Evolutionary conservation across 176 grass and related monocot genomes (phyloP), one percentile per base, ranked within the genome.

Genomic region (Zoysia japonica): DNA sequence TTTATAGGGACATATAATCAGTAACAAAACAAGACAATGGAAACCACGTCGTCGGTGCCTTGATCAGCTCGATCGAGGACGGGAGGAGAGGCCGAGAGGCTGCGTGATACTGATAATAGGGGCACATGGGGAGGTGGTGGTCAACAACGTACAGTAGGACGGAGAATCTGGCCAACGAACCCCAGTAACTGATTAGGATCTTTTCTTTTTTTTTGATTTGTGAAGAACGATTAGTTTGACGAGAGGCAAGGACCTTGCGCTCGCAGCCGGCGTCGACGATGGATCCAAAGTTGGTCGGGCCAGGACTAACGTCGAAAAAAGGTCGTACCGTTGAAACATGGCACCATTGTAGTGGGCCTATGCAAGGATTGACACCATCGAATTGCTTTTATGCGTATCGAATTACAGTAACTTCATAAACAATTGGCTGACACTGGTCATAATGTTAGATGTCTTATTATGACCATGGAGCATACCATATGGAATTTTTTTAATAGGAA

Each of bases 11-110:
- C 7, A 37, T 57, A 28, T 28, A 28, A 39, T 11, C 8, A 37
- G 17, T 15, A 38, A 64, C 64, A 40, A 3, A 68, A 20, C 20
- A 3, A 1, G 12, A 41, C 65, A 66, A 61, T 9, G 14, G 50
- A 20, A 28, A 45, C 70, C 80, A 16, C 37, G 12, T 42, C 65
- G 73, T 84, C 54, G 73, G 72, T 17, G 82, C 44, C 53, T 64
- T 20, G 64, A 16, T 54, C 38, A 5, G 12, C 10, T 53, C 12
- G 19, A 28, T 28, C 28, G 28, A 28, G 28, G 19, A 28, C 28
- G 1, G 19, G 9, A 15, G 28, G 14, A 37, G 11, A 0, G 5
- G 28, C 28, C 28, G 28, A n/a, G 37, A 41, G 15, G 14, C 14
- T 14, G 71, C 28, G 28, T 28, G 28, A 28, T 28, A 28, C 28